phyloP scores from a whole-genome alignment of 352 stramenopile species.

The Globisporangium ultimum region DNA sequence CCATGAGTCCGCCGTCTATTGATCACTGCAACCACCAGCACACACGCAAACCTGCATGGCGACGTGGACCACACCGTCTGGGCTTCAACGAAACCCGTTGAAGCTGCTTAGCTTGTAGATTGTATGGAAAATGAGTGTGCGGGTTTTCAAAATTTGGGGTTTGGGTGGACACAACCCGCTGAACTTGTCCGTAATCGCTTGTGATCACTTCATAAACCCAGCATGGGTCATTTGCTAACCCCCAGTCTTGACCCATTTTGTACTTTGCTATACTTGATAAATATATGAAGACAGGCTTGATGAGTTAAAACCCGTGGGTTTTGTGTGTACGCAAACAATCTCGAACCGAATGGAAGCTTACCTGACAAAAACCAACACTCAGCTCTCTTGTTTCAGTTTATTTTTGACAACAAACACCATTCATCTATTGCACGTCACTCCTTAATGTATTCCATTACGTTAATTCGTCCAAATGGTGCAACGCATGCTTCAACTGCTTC shows the following conservation, averaged over 20 bases:
- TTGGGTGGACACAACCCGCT: neutral
- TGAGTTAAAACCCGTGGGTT: neutral
- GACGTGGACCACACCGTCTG: conserved; percentile 1
- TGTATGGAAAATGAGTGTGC: neutral
- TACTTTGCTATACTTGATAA: neutral
- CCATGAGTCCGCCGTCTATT: conserved; percentile 24
- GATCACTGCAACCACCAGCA: neutral
- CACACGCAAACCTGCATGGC: neutral
- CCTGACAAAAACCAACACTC: neutral
- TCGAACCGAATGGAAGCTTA: neutral
- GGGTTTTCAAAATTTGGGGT: neutral
- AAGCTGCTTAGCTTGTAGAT: neutral
- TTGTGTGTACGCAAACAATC: neutral
- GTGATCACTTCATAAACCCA: neutral
- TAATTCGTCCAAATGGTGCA: conserved; percentile 72
- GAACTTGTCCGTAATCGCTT: conserved; percentile 6
- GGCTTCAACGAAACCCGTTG: conserved; percentile 1
- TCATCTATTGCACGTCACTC: neutral
- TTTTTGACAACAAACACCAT: too few species aligned
- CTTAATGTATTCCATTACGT: neutral
- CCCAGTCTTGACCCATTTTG: neutral
- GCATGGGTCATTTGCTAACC: neutral
- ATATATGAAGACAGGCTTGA: neutral
- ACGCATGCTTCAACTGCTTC: conserved; percentile 67
- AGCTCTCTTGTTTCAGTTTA: neutral